Evolutionary conservation across 495 filamentous ascomycete species (phyloP).

Genomic region (Talaromyces nanjingensis): DNA sequence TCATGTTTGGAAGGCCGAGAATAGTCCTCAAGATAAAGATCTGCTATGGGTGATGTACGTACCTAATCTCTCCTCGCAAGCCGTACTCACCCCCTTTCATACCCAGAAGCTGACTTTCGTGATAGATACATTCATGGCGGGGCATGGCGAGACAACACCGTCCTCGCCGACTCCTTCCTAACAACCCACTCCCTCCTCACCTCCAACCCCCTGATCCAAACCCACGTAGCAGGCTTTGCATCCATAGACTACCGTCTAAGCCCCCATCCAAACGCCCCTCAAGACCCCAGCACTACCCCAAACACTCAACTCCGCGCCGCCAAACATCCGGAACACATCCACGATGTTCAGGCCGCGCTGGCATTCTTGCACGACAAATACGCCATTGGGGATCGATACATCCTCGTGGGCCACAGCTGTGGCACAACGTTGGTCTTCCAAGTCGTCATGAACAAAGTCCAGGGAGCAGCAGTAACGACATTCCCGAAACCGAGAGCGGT

Average conservation of each 20-base stretch:
- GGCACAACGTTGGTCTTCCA: slow-evolving; percentile 72
- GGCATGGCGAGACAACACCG: slow-evolving; percentile 74
- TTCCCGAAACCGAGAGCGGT: slow-evolving; percentile 38
- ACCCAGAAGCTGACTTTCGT: not conserved
- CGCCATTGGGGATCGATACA: slow-evolving; percentile 41
- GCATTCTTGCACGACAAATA: slow-evolving; percentile 52
- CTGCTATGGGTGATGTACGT: slow-evolving; percentile 43
- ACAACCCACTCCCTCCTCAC: slow-evolving; percentile 10
- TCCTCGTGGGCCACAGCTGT: slow-evolving; percentile 70
- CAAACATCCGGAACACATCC: slow-evolving; percentile 66
- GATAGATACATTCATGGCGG: slow-evolving; percentile 78
- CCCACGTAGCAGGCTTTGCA: slow-evolving; percentile 54
- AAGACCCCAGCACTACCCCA: slow-evolving; percentile 33
- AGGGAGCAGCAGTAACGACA: slow-evolving; percentile 9
- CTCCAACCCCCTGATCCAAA: not conserved
- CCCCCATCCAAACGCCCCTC: slow-evolving; percentile 56
- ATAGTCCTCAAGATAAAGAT: slow-evolving; percentile 9
- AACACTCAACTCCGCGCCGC: slow-evolving; percentile 37
- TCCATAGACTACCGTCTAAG: slow-evolving; percentile 78
- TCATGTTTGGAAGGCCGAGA: not conserved
- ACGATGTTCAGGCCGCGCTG: slow-evolving; percentile 60
- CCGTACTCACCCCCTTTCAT: not conserved
- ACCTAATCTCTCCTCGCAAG: too few species aligned
- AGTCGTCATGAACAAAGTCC: slow-evolving; percentile 42
- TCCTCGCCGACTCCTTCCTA: slow-evolving; percentile 29